Conservation (phyloP, 108 stramenopile species). For the Skeletonema grethae region DNA sequence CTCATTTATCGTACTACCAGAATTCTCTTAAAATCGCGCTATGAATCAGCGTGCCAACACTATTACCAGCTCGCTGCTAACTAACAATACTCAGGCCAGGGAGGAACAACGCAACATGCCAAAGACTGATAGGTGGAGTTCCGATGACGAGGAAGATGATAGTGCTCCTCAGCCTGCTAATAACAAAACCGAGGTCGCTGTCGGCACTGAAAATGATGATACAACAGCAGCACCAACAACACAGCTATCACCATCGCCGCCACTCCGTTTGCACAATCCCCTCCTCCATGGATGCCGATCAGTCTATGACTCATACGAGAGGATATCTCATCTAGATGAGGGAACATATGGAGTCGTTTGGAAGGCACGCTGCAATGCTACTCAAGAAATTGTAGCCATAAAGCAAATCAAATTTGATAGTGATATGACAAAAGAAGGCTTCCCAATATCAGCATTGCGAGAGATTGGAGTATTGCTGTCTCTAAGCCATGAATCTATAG, state of each 20-base stretch:
- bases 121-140: conserved; percentile 55
- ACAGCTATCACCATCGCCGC: conserved; percentile 1
- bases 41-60: no score
- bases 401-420: conserved; percentile 92
- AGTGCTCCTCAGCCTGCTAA: neutral
- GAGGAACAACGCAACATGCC: neutral
- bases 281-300: conserved; percentile 81
- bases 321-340: conserved; percentile 78
- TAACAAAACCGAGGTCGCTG: neutral
- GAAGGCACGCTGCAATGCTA: conserved; percentile 84
- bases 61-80: no score
- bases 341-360: conserved; percentile 97
- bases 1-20: no score
- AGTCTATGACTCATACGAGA: conserved; percentile 89
- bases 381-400: conserved; percentile 84
- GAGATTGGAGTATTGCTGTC: conserved; percentile 86
- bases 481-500: conserved; percentile 85
- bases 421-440: conserved; percentile 80
- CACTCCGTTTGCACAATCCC: conserved; percentile 68
- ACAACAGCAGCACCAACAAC: neutral
- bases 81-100: no score
- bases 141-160: conserved; percentile 40
- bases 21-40: no score
- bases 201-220: neutral
- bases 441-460: conserved; percentile 91